Evolutionary conservation across 805 yeast genomes (phyloP), one percentile per base, ranked within the genome.

Genomic region (Candida silvicultrix): DNA sequence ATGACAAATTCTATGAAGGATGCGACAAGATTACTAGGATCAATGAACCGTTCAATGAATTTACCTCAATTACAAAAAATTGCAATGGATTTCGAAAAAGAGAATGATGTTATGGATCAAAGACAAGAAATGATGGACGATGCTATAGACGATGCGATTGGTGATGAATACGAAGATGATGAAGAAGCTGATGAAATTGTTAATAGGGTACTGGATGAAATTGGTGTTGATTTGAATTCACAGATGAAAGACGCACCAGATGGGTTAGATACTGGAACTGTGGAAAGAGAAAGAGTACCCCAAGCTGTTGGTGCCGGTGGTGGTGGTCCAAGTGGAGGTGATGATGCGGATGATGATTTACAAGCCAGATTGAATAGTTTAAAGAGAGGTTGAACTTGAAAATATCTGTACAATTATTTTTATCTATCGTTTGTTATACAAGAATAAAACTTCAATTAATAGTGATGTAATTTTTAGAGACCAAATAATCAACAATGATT

Each of bases 71-170:
- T 94, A 49, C 84, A 88, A 47, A 77, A 84, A 50, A 94, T 94
- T 19, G 89, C 97, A 2, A 90, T 88, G 85, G 98, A 94, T 58
- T 94, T 94, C 65, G 96, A 94, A 59, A 81, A 80, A 58, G 96
- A 92, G 60, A 88, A 86, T 65, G 99, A 95, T 62, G 70, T 95
- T 56, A 94, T 94, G 98, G 97, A 92, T 65, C 99, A 94, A 68
- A 83, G 96, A 59, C 98, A 95, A 65, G 99, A 95, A 64, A 88
- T 95, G 80, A 94, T 94, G 85, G 99, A 94, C 62, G 99, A 94
- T 62, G 95, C 97, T 18, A 84, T 94, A 57, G 99, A 94, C 62
- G 97, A 92, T 63, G 86, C 94, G 18, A 89, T 94, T 94, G 96
- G 85, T 45, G 89, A 83, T 58, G 97, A 88, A 57, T 80, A 87